Evolutionary conservation across 192 early-diverging fungal species (phyloP), one percentile per base, ranked within the genome.

Genomic region (Coemansia reversa): DNA sequence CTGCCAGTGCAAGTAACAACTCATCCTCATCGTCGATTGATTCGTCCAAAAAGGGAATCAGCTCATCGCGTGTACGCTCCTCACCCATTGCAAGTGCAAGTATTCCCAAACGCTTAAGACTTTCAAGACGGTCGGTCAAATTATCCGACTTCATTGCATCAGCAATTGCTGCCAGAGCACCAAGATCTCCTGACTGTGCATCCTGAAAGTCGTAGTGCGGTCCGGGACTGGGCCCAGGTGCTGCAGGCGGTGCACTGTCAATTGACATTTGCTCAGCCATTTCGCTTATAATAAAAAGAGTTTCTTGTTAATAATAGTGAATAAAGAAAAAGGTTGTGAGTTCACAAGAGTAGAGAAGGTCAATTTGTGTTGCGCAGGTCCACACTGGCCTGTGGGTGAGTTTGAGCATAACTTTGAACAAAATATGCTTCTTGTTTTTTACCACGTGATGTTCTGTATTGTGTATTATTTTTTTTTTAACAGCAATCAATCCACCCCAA

Each of bases 21-120:
- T 99, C 97, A 74, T 99, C 97, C 70, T 99, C 97, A 72, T 99
- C 97, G 79, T 99, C 96, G 69, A 96, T 96, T 14, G 94, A 95
- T 83, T 99, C 97, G 84, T 98, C 96, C 49, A 99, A 84, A 72
- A 99, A 99, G 20, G 96, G 96, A 79, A 99, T 89, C 28, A 99
- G 89, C 83, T 99, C 97, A 32, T 90, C 89, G 29, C 97, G 85
- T 35, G 97, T 93, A 54, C 97, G 88, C 77, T 98, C 93, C 51
- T 89, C 89, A 29, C 97, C 97, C 33, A 99, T 86, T 18, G 97
- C 96, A 42, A 92, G 84, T 16, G 96, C 95, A 28, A 80, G 66
- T 48, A 80, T 69, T 42, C 65, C 58, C n/a, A 80, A 66, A 16
- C 77, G 77, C 77, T 80, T 80, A 29, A 80, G 77, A 51, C 77